These are phyloP conservation scores for Aureobasidium subglaciale DNA, from an alignment of 2,329 filamentous ascomycete genomes.

Conservation along the genomic window DNA sequence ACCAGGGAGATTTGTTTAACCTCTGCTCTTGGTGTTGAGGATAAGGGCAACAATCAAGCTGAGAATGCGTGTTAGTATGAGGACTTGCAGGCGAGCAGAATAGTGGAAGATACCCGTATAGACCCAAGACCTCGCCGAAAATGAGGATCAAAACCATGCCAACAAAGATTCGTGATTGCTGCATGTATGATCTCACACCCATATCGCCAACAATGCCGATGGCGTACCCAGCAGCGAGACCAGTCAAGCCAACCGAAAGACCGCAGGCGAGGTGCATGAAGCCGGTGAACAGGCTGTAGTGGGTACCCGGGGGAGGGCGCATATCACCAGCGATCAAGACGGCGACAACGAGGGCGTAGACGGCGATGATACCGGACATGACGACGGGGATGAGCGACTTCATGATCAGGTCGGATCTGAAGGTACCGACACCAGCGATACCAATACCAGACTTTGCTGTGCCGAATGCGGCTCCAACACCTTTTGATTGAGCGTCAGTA, in stretches of 20 bases:
- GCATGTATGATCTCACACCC: conserved; percentile 90
- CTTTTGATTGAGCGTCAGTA: conserved; percentile 34
- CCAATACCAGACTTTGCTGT: conserved; percentile 85
- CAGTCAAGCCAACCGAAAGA: conserved; percentile 83
- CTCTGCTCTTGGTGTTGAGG: conserved; percentile 78
- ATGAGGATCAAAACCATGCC: conserved; percentile 98
- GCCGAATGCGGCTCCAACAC: conserved; percentile 72
- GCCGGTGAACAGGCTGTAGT: conserved; percentile 81
- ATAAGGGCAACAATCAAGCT: conserved; percentile 90
- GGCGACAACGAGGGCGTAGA: conserved; percentile 93
- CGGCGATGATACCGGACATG: conserved; percentile 99
- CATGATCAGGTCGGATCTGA: conserved; percentile 83
- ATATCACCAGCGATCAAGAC: conserved; percentile 93
- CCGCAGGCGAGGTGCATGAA: conserved; percentile 93
- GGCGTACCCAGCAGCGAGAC: conserved; percentile 88
- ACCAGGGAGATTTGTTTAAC: conserved; percentile 27
- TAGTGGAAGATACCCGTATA: conserved; percentile 71
- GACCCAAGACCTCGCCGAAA: conserved; percentile 93
- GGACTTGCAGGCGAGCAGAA: neutral
- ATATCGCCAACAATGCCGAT: conserved; percentile 94
- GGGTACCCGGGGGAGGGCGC: conserved; percentile 57
- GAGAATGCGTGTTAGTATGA: conserved; percentile 3
- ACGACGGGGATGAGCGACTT: conserved; percentile 86
- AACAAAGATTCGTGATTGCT: conserved; percentile 91
- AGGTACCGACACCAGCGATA: conserved; percentile 78